These are phyloP conservation scores for Quercus aquifolioides DNA, from an alignment of 306 rosid species.

Conservation along the genomic window DNA sequence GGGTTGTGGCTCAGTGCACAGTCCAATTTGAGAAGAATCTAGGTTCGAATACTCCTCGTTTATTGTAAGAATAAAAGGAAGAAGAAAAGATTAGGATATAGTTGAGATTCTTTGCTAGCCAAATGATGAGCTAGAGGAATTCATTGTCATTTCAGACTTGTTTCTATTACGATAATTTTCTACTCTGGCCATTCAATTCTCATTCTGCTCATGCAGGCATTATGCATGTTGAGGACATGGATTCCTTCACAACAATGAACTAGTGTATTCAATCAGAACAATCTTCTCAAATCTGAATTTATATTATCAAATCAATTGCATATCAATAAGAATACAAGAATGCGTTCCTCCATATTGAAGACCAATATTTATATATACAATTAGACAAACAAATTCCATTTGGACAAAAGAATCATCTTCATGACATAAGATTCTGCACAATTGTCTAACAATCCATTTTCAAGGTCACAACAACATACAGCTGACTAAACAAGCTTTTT, in stretches of 20 bases:
- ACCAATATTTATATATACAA: constrained; percentile 38
- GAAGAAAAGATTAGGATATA: no score
- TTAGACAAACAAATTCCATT: constrained; percentile 25
- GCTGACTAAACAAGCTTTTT: constrained; percentile 17
- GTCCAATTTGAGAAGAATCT: no score
- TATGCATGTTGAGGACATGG: neutral
- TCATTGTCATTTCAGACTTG: neutral
- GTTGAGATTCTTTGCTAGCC: no score
- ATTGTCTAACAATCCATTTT: constrained; percentile 38
- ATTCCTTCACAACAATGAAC: neutral
- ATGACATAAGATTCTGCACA: constrained; percentile 43
- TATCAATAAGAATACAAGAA: constrained; percentile 12
- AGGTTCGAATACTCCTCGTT: no score
- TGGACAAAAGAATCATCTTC: constrained; percentile 55
- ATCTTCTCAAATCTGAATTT: neutral
- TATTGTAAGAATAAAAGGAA: no score
- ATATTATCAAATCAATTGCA: neutral
- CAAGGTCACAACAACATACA: neutral
- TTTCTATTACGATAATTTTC: neutral
- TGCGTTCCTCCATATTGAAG: constrained; percentile 20
- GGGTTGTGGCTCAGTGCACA: no score
- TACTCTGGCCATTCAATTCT: neutral
- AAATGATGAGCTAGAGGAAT: no score
- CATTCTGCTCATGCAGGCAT: neutral
- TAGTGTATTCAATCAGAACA: neutral